Percentiles rank a stretch among this genome's conserved stretches.
These are phyloP conservation scores for Cicer yamashitae DNA, from an alignment of 306 rosid genomes.

Conservation along the genomic window DNA sequence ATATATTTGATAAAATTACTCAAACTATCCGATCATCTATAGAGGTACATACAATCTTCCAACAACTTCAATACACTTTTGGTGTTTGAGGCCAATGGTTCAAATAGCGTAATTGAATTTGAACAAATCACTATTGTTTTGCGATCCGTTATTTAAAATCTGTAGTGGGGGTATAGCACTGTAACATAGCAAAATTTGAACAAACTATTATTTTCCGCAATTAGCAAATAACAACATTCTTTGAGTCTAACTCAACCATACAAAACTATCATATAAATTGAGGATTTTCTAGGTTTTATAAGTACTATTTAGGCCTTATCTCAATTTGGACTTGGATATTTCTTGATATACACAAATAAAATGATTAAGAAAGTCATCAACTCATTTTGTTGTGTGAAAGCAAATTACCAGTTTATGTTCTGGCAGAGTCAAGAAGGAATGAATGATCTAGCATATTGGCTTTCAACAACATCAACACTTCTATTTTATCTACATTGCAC, in stretches of 20 bases:
- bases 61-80: conserved; percentile 18
- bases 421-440: conserved; percentile 68
- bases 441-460: conserved; percentile 82
- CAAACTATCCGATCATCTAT: conserved; percentile 66
- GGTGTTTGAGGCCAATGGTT: too few relatives aligned
- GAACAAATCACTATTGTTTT: too few relatives aligned
- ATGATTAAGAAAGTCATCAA: neutral
- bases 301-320: neutral
- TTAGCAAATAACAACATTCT: neutral
- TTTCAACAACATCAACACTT: conserved; percentile 84
- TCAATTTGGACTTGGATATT: neutral
- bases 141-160: too few relatives aligned
- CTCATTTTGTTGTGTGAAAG: conserved; percentile 24
- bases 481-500: conserved; percentile 80
- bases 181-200: too few relatives aligned
- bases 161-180: too few relatives aligned
- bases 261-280: neutral
- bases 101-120: too few relatives aligned
- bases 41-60: conserved; percentile 64
- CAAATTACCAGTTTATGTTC: conserved; percentile 35
- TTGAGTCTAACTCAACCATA: neutral
- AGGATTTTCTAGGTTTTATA: neutral
- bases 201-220: too few relatives aligned
- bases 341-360: neutral
- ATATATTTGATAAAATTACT: conserved; percentile 76